Evolutionary conservation across 345 rosid species (phyloP).

Genomic region (Brassica cretica): DNA sequence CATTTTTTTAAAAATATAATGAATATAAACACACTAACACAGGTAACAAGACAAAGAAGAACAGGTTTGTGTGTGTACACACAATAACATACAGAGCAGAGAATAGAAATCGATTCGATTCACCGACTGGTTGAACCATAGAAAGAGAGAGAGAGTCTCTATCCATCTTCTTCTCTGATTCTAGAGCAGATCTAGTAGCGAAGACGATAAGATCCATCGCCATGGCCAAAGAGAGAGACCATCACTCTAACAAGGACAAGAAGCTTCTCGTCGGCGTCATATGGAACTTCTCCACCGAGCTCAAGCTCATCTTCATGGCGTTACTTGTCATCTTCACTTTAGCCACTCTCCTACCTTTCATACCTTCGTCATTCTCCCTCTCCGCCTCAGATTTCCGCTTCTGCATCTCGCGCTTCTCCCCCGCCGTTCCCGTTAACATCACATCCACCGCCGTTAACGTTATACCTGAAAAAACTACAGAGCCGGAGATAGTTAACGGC

Average conservation of each 20-base stretch:
- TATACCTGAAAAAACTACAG: background rate
- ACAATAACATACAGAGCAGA: constrained; percentile 7
- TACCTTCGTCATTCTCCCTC: constrained; percentile 26
- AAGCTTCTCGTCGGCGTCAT: constrained; percentile 40
- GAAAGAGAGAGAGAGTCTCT: constrained; percentile 1
- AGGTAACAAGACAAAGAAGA: constrained; percentile 16
- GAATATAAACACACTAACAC: background rate
- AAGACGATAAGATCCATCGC: background rate
- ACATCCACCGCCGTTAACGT: background rate
- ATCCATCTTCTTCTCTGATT: constrained; percentile 7
- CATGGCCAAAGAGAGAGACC: constrained; percentile 56
- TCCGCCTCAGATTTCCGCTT: constrained; percentile 37
- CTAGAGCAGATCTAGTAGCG: constrained; percentile 17
- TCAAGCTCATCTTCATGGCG: constrained; percentile 34
- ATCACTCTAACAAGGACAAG: constrained; percentile 39
- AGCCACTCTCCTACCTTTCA: constrained; percentile 22
- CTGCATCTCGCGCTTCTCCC: constrained; percentile 40
- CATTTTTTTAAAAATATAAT: background rate
- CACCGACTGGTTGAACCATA: constrained; percentile 16
- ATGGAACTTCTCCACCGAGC: constrained; percentile 38
- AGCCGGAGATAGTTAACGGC: constrained; percentile 41
- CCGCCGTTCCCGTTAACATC: constrained; percentile 29
- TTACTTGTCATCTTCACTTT: constrained; percentile 30
- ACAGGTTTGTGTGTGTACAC: constrained; percentile 28
- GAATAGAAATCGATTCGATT: constrained; percentile 14